Base-by-base conservation (phyloP, 371 early-diverging fungal species). In the Paraphysoderma sedebokerense region DNA sequence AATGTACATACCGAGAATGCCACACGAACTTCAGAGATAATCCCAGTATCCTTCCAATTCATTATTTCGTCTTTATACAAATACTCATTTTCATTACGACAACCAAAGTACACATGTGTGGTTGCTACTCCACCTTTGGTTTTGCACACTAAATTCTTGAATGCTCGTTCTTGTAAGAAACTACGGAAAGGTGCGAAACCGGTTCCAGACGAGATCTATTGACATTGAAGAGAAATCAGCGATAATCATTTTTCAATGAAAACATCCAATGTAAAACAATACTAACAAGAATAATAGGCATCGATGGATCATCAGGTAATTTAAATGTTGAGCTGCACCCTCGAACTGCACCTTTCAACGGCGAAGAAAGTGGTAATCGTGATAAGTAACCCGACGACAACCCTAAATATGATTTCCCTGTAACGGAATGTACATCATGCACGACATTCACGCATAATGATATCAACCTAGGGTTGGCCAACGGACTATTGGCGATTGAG, bases 131-230 rank as follows among this genome's bases (percentile, higher is more conserved):
- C 37, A 15, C 48, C 48, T 6, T 26, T 44, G 9, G 38, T 20
- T 6, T 44, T 30, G 12, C 41, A 44, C 15, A 46, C 31, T 13
- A 55, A 31, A 27, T 44, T 44, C 26, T 38, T 41, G 15, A 42
- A 32, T 44, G 46, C 42, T 17, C 59, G 38, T 44, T 52, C 48
- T 13, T 56, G 46, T 26, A 59, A n/a, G 35, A 59, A 59, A 2
- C 56, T 56, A 11, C 52, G 49, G 39, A 59, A 56, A 13, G 59
- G 59, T 7, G 59, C 45, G n/a, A 59, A 24, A 12, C 59, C 59
- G 19, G 59, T 59, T 11, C 59, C 59, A 12, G 56, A n/a, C n/a
- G n/a, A n/a, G n/a, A n/a, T n/a, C n/a, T n/a, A n/a, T n/a, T n/a
- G n/a, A n/a, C n/a, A n/a, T n/a, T n/a, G n/a, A n/a, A n/a, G n/a